Evolutionary conservation across 2,329 filamentous ascomycete species (phyloP).

Genomic region (Pezizomycotina sp.): DNA sequence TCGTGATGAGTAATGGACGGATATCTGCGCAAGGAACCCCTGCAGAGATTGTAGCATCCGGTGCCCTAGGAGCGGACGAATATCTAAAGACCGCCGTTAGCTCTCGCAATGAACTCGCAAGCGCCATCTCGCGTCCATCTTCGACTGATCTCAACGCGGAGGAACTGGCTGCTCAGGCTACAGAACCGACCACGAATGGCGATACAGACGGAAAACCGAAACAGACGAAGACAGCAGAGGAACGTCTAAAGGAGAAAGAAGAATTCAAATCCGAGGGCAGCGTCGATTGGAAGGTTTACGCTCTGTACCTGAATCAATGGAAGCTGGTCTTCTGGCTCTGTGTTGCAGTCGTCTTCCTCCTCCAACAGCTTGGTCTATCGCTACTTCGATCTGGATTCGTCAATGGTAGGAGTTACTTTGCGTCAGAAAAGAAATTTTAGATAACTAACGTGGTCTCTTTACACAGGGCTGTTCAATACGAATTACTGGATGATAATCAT

Average conservation of each 20-base stretch:
- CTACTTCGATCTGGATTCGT: slow-evolving; percentile 85
- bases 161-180: slow-evolving; percentile 1
- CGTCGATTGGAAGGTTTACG: slow-evolving; percentile 73
- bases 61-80: slow-evolving; percentile 66
- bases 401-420: slow-evolving; percentile 69
- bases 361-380: slow-evolving; percentile 73
- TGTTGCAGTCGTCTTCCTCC: slow-evolving; percentile 55
- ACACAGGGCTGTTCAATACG: too few relatives aligned
- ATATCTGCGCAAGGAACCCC: slow-evolving; percentile 61
- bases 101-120: slow-evolving; percentile 56
- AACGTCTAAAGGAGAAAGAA: slow-evolving; percentile 36
- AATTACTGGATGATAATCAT: neutral
- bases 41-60: slow-evolving; percentile 65
- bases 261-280: slow-evolving; percentile 73
- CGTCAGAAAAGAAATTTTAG: slow-evolving; percentile 21
- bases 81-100: slow-evolving; percentile 28
- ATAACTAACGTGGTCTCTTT: slow-evolving; percentile 6
- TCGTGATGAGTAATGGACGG: slow-evolving; percentile 75
- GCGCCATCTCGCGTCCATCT: slow-evolving; percentile 46
- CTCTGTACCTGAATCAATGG: slow-evolving; percentile 88
- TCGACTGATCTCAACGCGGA: slow-evolving; percentile 9
- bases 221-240: slow-evolving; percentile 32
- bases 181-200: slow-evolving; percentile 16
- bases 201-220: slow-evolving; percentile 32
- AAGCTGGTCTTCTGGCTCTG: slow-evolving; percentile 85